Evolutionary conservation across 495 filamentous ascomycete genomes (phyloP).

Genomic region (Clohesyomyces aquaticus): DNA sequence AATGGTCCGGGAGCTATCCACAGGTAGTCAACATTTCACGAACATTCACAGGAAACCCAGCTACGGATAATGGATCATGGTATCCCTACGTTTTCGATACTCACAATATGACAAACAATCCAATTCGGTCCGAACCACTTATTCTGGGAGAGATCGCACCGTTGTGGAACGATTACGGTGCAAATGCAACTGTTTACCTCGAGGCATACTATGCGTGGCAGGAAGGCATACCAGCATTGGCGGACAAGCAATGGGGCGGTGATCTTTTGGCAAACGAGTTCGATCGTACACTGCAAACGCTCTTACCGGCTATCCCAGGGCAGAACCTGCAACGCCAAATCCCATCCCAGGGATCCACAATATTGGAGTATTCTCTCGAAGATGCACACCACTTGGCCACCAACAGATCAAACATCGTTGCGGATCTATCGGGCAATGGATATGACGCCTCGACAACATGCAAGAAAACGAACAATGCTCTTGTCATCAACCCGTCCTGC

Average conservation of each 20-base stretch:
- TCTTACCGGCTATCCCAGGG: conserved; percentile 50
- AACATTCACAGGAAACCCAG: conserved; percentile 54
- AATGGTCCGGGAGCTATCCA: conserved; percentile 54
- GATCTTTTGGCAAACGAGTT: conserved; percentile 51
- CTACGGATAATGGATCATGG: conserved; percentile 45
- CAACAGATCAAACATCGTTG: not conserved
- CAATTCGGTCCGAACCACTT: conserved; percentile 45
- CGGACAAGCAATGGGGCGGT: conserved; percentile 61
- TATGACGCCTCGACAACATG: conserved; percentile 50
- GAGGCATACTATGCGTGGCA: conserved; percentile 57
- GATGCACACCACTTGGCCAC: not conserved
- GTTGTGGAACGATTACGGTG: conserved; percentile 59
- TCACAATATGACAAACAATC: conserved; percentile 52
- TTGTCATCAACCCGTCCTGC: conserved; percentile 45
- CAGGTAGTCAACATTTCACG: conserved; percentile 49
- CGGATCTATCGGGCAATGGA: conserved; percentile 53
- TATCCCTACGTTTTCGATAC: conserved; percentile 55
- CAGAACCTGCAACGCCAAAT: conserved; percentile 56
- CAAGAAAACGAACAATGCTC: conserved; percentile 37
- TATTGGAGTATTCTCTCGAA: conserved; percentile 50
- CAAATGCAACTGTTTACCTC: conserved; percentile 52
- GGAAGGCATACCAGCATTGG: conserved; percentile 54
- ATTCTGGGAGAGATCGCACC: conserved; percentile 54
- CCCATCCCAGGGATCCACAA: conserved; percentile 46
- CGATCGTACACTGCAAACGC: conserved; percentile 43